Base-by-base conservation (phyloP, 495 filamentous ascomycete genomes). In the Lophium mytilinum region DNA sequence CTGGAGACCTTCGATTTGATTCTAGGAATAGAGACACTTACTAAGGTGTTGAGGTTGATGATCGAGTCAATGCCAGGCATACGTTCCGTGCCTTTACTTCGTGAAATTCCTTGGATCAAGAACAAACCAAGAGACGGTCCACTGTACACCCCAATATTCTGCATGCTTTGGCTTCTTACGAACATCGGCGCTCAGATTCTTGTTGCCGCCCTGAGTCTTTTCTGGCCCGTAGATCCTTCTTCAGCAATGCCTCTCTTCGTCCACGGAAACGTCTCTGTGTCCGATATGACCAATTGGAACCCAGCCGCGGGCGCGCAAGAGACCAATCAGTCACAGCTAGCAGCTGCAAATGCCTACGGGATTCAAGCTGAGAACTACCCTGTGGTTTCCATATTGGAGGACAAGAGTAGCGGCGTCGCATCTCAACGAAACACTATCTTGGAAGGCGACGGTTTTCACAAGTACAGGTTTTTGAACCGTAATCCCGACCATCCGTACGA, bases 121-220 rank as follows among this genome's bases (percentile, higher is more conserved):
- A 57, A 64, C 12, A 52, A 56, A 1, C 43, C 56, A 49, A 53
- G 57, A 19, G 61, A 64, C 43, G 61, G 57, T 0, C 45, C 56
- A 11, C 21, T 37, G 18, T 43, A 53, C 34, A 65, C 58, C 21
- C 61, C 53, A 50, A 41, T 61, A 15, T 48, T 58, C 6, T 65
- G 58, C 33, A 19, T 58, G 15, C 1, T 62, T 12, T 65, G 62
- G 62, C 33, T 65, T 14, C 30, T 65, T 1, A 42, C 61, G 33
- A 61, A 61, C 40, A 55, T 65, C 15, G 62, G 62, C 14, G 55
- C 62, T n/a, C 62, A 65, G 45, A 39, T 65, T 14, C 52, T 65
- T 14, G 62, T 65, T n/a, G 62, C 62, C 6, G 36, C 62, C 1
- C 58, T 65, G 4, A 54, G 48, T 10, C 49, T 65, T 7, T 58